A percentile compares a stretch with the other conserved stretches of the same genome.
Evolutionary conservation across 345 rosid genomes (phyloP).

Genomic region (Camelina laxa): DNA sequence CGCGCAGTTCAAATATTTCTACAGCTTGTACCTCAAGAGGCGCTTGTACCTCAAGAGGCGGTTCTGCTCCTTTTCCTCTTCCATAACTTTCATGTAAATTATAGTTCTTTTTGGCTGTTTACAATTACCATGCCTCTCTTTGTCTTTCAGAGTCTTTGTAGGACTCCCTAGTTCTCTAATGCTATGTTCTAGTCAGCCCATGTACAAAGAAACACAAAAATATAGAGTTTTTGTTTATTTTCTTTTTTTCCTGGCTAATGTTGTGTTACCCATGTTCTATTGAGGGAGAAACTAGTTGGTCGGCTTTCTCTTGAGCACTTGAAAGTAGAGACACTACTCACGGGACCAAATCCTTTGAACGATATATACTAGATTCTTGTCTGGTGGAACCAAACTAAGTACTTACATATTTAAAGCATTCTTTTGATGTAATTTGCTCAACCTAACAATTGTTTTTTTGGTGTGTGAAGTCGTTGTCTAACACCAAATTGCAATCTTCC

Average conservation of each 20-base stretch:
- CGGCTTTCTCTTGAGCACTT: not conserved
- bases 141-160: not conserved
- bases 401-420: conserved; percentile 10
- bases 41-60: not conserved
- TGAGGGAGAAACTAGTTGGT: conserved; percentile 28
- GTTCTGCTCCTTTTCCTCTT: not conserved
- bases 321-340: conserved; percentile 11
- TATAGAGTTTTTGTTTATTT: not conserved
- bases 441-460: conserved; percentile 3
- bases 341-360: conserved; percentile 9
- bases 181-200: conserved; percentile 27
- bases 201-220: conserved; percentile 19
- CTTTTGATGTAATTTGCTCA: conserved; percentile 20
- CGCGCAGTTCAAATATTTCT: not conserved
- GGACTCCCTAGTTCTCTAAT: conserved; percentile 8
- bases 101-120: conserved; percentile 21
- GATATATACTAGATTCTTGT: conserved; percentile 29
- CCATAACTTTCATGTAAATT: conserved; percentile 27
- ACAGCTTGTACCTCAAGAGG: not conserved
- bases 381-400: conserved; percentile 17
- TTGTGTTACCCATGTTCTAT: conserved; percentile 26
- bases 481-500: conserved; percentile 12
- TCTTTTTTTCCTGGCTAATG: not conserved
- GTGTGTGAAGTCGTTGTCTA: conserved; percentile 25
- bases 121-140: not conserved